Base-by-base conservation (phyloP, 495 filamentous ascomycete species). In the Xylaria flabelliformis region DNA sequence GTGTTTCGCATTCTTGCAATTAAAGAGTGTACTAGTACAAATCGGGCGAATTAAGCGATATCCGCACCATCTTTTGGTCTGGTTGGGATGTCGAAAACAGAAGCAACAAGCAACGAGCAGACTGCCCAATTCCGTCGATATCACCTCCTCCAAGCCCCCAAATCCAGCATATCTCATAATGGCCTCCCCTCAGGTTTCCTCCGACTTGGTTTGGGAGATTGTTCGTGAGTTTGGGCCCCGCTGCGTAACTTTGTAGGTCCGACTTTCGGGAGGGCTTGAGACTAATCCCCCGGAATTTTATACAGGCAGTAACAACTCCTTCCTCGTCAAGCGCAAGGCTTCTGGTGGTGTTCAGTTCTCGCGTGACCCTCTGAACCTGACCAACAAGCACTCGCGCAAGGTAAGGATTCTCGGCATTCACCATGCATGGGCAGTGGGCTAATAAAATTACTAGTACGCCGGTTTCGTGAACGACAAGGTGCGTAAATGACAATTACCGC, bases 391-490 rank as follows among this genome's bases (percentile, higher is more conserved):
- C 83, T 90, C 88, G 64, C 93, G 93, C 87, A 99, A 97, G 92
- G 94, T 96, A 86, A 74, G 83, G 61, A 32, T 65, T 29, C 17
- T 48, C 32, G 13, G 15, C 5, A 63, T 17, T 12, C 46, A 3
- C 17, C 58, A 15, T 6, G 46, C 13, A 39, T 41, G 36, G 64
- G 41, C 50, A 39, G 71, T 73, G 69, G 69, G 80, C 77, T 85
- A 81, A 84, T 70, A 50, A 8, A 44, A 51, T 13, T 72, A 67
- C 56, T 81, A 95, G 93, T 90, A 97, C 83, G 92, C 93, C 72
- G 96, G 96, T 73, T 94, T 92, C 81, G 88, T 94, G 79, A 97
- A 97, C 85, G 90, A 91, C 84, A 95, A 98, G 93, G 95, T 97
- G 91, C 82, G 78, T 76, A 13, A 56, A 51, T 48, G 50, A 70